These are phyloP conservation scores for Baorangia bicolor DNA, from an alignment of 768 basidiomycete species.

Conservation along the genomic window DNA sequence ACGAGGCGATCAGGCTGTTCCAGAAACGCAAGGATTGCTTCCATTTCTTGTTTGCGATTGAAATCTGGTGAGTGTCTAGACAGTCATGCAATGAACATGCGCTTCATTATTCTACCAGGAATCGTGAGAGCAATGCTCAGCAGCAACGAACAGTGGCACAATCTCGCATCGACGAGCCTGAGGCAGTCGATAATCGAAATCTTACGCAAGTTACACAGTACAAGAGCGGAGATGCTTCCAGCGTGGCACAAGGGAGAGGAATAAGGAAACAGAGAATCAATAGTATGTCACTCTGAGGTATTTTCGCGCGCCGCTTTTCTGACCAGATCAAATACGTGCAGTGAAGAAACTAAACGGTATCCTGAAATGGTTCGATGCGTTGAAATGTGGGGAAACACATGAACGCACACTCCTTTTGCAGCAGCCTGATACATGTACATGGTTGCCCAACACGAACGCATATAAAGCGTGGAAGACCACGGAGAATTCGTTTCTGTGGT, in stretches of 20 bases:
- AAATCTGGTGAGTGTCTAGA: background rate
- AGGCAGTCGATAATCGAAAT: background rate
- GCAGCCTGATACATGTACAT: conserved; percentile 5
- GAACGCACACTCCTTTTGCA: background rate
- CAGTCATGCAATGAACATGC: background rate
- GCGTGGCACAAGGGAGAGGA: too few species aligned
- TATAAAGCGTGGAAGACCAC: background rate
- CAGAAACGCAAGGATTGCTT: background rate
- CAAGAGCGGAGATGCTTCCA: background rate
- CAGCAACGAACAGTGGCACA: background rate
- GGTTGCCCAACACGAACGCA: background rate
- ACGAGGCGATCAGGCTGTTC: conserved; percentile 8
- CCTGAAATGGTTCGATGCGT: background rate
- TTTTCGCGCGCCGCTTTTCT: too few species aligned
- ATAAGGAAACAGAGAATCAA: background rate
- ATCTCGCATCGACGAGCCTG: background rate
- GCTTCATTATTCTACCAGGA: background rate
- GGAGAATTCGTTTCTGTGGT: conserved; percentile 1
- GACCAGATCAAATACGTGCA: background rate
- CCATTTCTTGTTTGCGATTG: conserved; percentile 4
- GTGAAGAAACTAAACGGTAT: background rate
- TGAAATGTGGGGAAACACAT: background rate
- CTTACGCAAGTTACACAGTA: background rate
- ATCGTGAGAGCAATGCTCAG: background rate
- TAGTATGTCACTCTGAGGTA: background rate